A percentile compares a stretch with the other conserved stretches of the same genome.
Conservation (phyloP, 371 early-diverging fungal species). For the Mortierella polycephala region DNA sequence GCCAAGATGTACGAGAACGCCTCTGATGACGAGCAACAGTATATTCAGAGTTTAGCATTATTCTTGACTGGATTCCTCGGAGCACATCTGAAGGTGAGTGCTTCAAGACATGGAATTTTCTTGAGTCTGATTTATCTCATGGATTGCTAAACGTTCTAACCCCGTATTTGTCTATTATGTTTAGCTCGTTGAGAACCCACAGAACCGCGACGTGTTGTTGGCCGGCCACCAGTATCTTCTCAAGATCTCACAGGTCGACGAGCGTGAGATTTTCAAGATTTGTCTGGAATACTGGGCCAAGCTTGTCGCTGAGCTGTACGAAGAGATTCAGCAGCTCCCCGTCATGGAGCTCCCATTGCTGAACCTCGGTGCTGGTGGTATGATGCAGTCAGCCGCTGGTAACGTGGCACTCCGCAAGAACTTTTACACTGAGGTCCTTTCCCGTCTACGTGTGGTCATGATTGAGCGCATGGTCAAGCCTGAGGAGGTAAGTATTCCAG, state of each 20-base stretch:
- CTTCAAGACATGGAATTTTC: not conserved
- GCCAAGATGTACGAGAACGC: constrained; percentile 86
- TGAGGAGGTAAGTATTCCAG: constrained; percentile 96
- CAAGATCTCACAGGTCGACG: constrained; percentile 90
- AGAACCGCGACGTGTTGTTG: constrained; percentile 73
- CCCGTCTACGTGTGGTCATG: constrained; percentile 90
- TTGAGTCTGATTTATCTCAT: not conserved
- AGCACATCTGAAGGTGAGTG: constrained; percentile 80
- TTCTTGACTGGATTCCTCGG: constrained; percentile 90
- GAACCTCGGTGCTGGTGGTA: constrained; percentile 58
- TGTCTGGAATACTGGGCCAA: constrained; percentile 97
- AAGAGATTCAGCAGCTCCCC: constrained; percentile 77
- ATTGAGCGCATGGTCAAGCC: constrained; percentile 98
- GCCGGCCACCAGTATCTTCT: constrained; percentile 91
- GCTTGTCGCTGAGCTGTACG: constrained; percentile 87
- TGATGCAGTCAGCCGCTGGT: constrained; percentile 47
- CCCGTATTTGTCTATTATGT: not conserved
- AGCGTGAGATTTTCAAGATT: constrained; percentile 97
- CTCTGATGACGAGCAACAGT: constrained; percentile 89
- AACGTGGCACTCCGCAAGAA: constrained; percentile 71
- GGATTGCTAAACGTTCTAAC: too few relatives aligned
- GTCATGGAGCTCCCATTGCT: constrained; percentile 58
- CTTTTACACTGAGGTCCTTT: constrained; percentile 83
- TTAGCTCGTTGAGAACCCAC: constrained; percentile 73
- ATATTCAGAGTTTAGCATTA: constrained; percentile 86